Evolutionary conservation across 1,284 basidiomycete species (phyloP).

Genomic region (Somion occarium): DNA sequence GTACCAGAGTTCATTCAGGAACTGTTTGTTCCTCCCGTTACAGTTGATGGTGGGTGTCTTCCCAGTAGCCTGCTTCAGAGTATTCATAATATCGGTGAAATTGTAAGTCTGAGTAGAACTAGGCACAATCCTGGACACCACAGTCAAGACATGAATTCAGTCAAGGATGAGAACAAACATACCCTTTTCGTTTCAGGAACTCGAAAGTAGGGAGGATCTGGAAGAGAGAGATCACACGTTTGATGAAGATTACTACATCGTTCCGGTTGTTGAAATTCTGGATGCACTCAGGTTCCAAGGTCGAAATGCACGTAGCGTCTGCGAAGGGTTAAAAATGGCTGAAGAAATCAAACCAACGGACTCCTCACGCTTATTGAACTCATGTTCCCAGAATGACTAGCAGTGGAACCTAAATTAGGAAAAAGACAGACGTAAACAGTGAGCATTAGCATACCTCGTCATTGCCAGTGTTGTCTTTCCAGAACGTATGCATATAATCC

Average conservation of each 20-base stretch:
- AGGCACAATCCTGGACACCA: conserved; percentile 9
- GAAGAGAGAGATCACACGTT: conserved; percentile 11
- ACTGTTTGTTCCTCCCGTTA: conserved; percentile 7
- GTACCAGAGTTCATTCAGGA: conserved; percentile 9
- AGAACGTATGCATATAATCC: conserved; percentile 10
- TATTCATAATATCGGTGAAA: conserved; percentile 7
- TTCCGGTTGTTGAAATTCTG: conserved; percentile 6
- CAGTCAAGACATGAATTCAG: no score
- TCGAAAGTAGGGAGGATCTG: conserved; percentile 7
- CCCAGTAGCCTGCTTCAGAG: conserved; percentile 6
- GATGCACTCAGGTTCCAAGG: conserved; percentile 12
- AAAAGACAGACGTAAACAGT: background rate
- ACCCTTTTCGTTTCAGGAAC: conserved; percentile 10
- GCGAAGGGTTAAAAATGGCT: background rate
- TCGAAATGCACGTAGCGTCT: conserved; percentile 12
- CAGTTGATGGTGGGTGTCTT: conserved; percentile 10
- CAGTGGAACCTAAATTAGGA: background rate
- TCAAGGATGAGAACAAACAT: background rate
- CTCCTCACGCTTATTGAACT: conserved; percentile 12
- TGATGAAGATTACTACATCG: conserved; percentile 11
- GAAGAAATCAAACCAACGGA: no score
- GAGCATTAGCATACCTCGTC: conserved; percentile 10
- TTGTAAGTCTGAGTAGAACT: conserved; percentile 9
- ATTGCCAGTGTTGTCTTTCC: conserved; percentile 11
- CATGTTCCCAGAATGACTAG: conserved; percentile 12